These are phyloP conservation scores for Casuarina equisetifolia DNA, from an alignment of 306 rosid genomes.

Conservation along the genomic window DNA sequence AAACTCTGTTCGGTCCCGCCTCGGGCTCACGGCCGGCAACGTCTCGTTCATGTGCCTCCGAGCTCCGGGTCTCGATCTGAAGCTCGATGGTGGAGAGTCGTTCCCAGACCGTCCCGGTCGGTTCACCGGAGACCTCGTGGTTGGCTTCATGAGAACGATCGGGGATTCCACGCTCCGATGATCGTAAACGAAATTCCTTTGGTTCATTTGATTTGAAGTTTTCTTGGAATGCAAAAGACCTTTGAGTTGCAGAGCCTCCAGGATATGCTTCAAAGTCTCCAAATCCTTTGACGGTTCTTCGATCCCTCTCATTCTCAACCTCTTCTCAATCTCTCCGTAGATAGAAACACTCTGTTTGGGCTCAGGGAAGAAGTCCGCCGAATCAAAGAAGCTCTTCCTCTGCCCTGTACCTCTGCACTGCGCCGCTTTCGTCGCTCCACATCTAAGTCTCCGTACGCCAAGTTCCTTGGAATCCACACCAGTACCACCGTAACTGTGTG, in stretches of 20 bases:
- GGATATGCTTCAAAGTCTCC: constrained; percentile 70
- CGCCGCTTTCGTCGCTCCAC: constrained; percentile 30
- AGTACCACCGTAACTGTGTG: constrained; percentile 33
- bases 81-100: constrained; percentile 55
- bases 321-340: constrained; percentile 66
- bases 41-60: constrained; percentile 37
- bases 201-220: constrained; percentile 21
- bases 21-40: constrained; percentile 30
- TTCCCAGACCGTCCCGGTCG: constrained; percentile 41
- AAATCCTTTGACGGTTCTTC: constrained; percentile 71
- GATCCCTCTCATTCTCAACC: constrained; percentile 74
- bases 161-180: constrained; percentile 53
- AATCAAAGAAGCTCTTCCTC: constrained; percentile 79
- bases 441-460: constrained; percentile 30
- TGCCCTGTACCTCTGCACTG: constrained; percentile 49
- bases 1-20: constrained; percentile 38
- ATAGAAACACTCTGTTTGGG: constrained; percentile 57
- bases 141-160: constrained; percentile 64
- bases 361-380: constrained; percentile 82
- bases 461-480: constrained; percentile 39
- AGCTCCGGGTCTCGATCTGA: constrained; percentile 45
- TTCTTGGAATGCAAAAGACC: constrained; percentile 78
- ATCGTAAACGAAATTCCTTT: constrained; percentile 43
- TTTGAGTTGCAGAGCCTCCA: constrained; percentile 86
- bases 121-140: constrained; percentile 36